phyloP scores from a whole-genome alignment of 148 eudicot genomes.

The Fagopyrum tataricum region DNA sequence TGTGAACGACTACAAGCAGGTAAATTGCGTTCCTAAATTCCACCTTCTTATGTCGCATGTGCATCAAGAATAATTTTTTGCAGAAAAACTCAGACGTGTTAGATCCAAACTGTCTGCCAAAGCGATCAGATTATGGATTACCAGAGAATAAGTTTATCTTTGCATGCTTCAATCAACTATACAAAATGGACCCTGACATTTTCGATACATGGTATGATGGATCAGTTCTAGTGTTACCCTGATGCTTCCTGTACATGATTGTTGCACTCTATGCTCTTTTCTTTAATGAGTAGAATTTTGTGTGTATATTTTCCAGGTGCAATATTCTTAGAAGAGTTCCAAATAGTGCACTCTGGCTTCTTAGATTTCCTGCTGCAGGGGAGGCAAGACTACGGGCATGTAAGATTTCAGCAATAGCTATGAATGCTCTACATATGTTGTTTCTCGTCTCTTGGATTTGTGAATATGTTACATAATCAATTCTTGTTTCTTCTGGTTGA shows the following conservation, averaged over 20 bases:
- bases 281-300: not conserved
- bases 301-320: slow-evolving; percentile 51
- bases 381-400: slow-evolving; percentile 88
- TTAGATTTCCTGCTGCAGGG: slow-evolving; percentile 94
- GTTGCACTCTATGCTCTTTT: not conserved
- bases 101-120: slow-evolving; percentile 54
- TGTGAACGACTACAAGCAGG: slow-evolving; percentile 98
- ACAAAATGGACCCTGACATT: slow-evolving; percentile 95
- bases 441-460: not conserved
- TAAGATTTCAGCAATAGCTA: slow-evolving; percentile 26
- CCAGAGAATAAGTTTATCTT: slow-evolving; percentile 93
- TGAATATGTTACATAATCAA: not conserved
- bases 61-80: not conserved
- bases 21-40: slow-evolving; percentile 14
- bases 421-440: not conserved
- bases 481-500: not conserved
- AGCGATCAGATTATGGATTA: slow-evolving; percentile 88
- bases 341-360: slow-evolving; percentile 94
- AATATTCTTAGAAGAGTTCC: slow-evolving; percentile 91
- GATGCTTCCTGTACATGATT: not conserved
- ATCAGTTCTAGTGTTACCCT: not conserved
- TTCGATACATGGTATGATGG: slow-evolving; percentile 66
- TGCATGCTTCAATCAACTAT: slow-evolving; percentile 94
- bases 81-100: slow-evolving; percentile 92
- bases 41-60: slow-evolving; percentile 4